Evolutionary conservation across 805 yeast species (phyloP), one percentile per base, ranked within the genome.

Genomic region (Starmerella etchellsii): DNA sequence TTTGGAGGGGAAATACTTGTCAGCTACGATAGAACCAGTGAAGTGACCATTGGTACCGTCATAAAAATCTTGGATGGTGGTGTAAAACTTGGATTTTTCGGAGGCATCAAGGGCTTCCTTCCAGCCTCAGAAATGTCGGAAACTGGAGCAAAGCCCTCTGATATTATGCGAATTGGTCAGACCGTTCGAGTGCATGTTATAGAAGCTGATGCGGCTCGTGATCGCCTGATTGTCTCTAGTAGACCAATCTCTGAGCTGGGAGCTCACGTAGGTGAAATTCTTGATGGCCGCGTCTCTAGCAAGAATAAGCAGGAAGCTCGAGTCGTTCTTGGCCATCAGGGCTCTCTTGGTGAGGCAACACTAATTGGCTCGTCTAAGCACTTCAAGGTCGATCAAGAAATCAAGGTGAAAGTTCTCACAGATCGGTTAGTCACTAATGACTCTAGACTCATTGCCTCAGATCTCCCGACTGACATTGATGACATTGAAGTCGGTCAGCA

Each of bases 61-160:
- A 77, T 77, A 44, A 67, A 71, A 26, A 71, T 88, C 51, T 73
- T 73, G 36, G 76, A 78, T 43, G 67, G 70, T 43, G 98, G 98
- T 53, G 94, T 82, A 35, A 64, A 85, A 33, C 75, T 91, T 6
- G 73, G 85, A 14, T 85, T 91, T 55, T 87, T 83, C 54, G 94
- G 91, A 40, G 68, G 69, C 39, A 59, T 82, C 32, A 73, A 69
- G 49, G 98, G 85, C 0, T 87, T 74, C 57, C 65, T 91, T 46
- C 97, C 98, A 24, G 74, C 77, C 49, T 67, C 78, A 40, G 97
- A 91, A 64, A 81, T 91, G 53, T 79, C 93, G 40, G 97, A 91
- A 61, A 76, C 94, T 1, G 91, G 87, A 30, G 69, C 67, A 38
- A 73, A 74, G 41, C 85, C 95, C 16, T 73, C 71, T 49, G 88